Evolutionary conservation across 129 eudicot genomes (phyloP).

Genomic region (Pittosporum tobira): DNA sequence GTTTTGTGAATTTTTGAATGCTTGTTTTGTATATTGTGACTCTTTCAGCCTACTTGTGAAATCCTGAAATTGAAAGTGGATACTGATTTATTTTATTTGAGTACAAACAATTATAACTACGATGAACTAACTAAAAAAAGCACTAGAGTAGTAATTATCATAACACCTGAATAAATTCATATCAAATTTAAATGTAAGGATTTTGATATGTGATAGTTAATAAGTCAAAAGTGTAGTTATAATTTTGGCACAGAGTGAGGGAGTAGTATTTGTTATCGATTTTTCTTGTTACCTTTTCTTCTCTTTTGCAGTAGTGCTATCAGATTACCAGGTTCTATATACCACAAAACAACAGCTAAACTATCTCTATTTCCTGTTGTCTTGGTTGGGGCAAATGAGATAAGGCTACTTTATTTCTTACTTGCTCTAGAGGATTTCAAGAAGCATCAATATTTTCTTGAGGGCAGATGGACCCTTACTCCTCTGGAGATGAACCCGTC

Average conservation of each 20-base stretch:
- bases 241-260: too few relatives aligned
- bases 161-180: too few relatives aligned
- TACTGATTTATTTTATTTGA: conserved; percentile 27
- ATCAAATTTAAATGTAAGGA: too few relatives aligned
- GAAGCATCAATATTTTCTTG: conserved; percentile 32
- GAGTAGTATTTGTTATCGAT: too few relatives aligned
- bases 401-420: conserved; percentile 32
- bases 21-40: not conserved
- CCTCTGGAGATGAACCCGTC: conserved; percentile 62
- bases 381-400: conserved; percentile 30
- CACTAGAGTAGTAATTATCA: too few relatives aligned
- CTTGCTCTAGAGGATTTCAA: conserved; percentile 40
- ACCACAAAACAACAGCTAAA: conserved; percentile 38
- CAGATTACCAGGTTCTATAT: conserved; percentile 36
- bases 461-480: conserved; percentile 66
- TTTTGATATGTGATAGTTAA: too few relatives aligned
- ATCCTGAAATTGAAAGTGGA: conserved; percentile 13
- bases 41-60: too few relatives aligned
- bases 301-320: conserved; percentile 53
- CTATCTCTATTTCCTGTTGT: conserved; percentile 15
- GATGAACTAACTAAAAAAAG: too few relatives aligned
- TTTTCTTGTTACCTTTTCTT: conserved; percentile 30
- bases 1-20: not conserved
- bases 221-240: too few relatives aligned
- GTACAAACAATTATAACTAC: too few relatives aligned